phyloP scores from a whole-genome alignment of 345 rosid species.

The Dipteronia sinensis region DNA sequence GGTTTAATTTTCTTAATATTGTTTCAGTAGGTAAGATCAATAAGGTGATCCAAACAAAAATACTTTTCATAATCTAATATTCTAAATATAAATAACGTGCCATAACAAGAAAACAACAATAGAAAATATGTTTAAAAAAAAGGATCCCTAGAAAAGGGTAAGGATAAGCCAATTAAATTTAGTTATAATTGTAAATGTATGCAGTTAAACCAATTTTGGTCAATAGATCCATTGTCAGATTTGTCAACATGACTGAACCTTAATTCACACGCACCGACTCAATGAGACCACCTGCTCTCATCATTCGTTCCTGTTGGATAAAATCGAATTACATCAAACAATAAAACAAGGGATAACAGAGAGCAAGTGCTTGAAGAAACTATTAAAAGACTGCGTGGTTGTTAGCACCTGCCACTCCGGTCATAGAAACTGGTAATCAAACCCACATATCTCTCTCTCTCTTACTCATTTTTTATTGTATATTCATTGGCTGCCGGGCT shows the following conservation, averaged over 20 bases:
- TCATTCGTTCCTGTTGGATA: neutral
- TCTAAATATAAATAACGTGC: neutral
- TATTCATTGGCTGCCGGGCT: constrained; percentile 5
- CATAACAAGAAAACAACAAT: neutral
- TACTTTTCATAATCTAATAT: neutral
- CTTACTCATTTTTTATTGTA: neutral
- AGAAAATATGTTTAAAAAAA: neutral
- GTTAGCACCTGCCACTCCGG: constrained; percentile 24
- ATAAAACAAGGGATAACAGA: neutral
- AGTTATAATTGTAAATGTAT: neutral
- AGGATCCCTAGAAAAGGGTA: neutral
- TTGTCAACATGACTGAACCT: constrained; percentile 1
- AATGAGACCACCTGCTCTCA: neutral
- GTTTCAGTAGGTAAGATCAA: neutral
- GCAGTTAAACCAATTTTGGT: neutral
- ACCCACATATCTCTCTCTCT: constrained; percentile 24
- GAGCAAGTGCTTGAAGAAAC: neutral
- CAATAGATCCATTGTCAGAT: neutral
- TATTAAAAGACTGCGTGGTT: constrained; percentile 23
- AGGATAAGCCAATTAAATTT: neutral
- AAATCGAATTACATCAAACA: neutral
- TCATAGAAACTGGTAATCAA: constrained; percentile 52
- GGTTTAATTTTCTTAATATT: neutral
- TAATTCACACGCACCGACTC: constrained; percentile 20
- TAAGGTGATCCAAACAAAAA: neutral